Evolutionary conservation across 306 rosid species (phyloP).

Genomic region (Pyrus pyrifolia): DNA sequence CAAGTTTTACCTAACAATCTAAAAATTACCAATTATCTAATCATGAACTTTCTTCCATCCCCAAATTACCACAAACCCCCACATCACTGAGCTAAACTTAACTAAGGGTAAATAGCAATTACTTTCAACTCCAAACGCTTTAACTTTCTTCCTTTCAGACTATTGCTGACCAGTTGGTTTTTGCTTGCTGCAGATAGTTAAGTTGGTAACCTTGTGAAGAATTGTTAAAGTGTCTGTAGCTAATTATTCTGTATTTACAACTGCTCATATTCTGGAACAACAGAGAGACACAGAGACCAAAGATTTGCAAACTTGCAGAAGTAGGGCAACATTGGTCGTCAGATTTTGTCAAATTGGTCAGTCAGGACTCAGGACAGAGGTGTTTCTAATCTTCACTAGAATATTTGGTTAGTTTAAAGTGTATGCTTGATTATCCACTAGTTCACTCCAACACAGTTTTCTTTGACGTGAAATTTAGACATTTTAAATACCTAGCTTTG

Average conservation of each 20-base stretch:
- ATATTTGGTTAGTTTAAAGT: slow-evolving; percentile 6
- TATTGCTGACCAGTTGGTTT: background rate
- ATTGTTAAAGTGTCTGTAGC: background rate
- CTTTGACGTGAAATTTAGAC: background rate
- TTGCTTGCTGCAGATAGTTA: background rate
- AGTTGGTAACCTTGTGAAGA: background rate
- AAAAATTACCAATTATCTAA: background rate
- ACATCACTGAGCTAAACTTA: background rate
- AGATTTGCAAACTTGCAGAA: background rate
- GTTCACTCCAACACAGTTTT: slow-evolving; percentile 18
- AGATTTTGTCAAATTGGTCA: background rate
- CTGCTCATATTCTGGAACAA: background rate
- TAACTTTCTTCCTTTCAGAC: background rate
- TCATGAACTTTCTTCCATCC: background rate
- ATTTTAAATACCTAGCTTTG: background rate
- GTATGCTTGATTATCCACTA: slow-evolving; percentile 4
- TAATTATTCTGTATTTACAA: background rate
- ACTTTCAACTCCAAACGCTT: background rate
- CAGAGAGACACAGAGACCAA: background rate
- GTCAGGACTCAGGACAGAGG: slow-evolving; percentile 2
- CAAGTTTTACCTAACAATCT: no score
- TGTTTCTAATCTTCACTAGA: slow-evolving; percentile 2
- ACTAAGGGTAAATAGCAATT: background rate
- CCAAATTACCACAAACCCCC: background rate
- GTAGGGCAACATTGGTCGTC: background rate